Percentiles rank a stretch among this genome's conserved stretches.
phyloP scores from a whole-genome alignment of 176 grass and related monocot species.

The Zea luxurians region DNA sequence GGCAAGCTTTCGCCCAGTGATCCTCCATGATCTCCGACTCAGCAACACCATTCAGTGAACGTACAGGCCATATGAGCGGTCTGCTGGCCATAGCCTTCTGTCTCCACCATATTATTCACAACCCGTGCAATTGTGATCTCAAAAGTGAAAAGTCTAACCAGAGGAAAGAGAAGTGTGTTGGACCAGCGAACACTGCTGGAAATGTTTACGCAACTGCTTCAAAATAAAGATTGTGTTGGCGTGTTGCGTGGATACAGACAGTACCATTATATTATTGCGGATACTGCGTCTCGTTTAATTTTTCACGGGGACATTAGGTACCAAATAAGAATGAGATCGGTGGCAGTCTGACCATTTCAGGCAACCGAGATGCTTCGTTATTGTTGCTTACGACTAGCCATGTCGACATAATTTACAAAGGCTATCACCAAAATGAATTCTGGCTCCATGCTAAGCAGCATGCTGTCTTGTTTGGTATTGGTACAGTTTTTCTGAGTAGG shows the following conservation, averaged over 20 bases:
- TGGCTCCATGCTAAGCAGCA: slow-evolving; percentile 40
- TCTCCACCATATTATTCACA: background rate
- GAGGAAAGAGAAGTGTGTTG: background rate
- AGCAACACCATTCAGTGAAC: too few species aligned
- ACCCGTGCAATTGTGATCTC: background rate
- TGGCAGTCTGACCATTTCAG: slow-evolving; percentile 39
- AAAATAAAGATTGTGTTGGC: slow-evolving; percentile 23
- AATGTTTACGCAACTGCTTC: slow-evolving; percentile 13
- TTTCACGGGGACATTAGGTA: slow-evolving; percentile 33
- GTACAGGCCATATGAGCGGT: too few species aligned
- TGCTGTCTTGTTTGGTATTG: too few species aligned
- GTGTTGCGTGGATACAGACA: slow-evolving; percentile 34
- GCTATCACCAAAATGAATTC: slow-evolving; percentile 18
- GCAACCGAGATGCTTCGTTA: slow-evolving; percentile 38
- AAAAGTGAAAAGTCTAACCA: slow-evolving; percentile 25
- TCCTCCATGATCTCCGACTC: background rate
- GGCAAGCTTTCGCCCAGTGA: slow-evolving; percentile 46
- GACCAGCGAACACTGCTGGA: background rate
- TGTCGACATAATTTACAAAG: slow-evolving; percentile 34
- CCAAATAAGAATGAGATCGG: slow-evolving; percentile 25
- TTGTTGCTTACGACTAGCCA: slow-evolving; percentile 37
- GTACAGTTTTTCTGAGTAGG: too few species aligned
- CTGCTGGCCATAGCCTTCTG: background rate
- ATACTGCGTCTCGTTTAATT: slow-evolving; percentile 44
- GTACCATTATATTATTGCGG: slow-evolving; percentile 10